These are phyloP conservation scores for Gonium pectorale DNA, from an alignment of 139 green algal genomes.

Conservation along the genomic window DNA sequence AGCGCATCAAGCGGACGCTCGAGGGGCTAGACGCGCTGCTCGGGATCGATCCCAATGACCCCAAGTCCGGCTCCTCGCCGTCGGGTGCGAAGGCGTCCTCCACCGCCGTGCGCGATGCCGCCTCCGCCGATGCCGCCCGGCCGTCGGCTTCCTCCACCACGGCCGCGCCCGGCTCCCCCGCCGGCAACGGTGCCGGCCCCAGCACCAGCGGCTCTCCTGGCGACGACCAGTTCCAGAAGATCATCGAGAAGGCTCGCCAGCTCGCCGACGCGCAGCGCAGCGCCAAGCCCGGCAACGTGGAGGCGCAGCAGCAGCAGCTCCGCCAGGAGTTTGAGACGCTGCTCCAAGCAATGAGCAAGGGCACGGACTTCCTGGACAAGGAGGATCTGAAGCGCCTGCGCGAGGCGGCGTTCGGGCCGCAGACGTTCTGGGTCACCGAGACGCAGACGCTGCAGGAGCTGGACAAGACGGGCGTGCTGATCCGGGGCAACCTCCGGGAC, in stretches of 20 bases:
- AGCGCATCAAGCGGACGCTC: conserved; percentile 74
- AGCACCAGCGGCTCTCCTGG: conserved; percentile 25
- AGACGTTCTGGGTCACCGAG: conserved; percentile 89
- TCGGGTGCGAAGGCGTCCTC: conserved; percentile 10
- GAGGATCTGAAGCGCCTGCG: conserved; percentile 75
- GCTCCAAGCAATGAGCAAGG: conserved; percentile 49
- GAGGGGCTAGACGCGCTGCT: conserved; percentile 83
- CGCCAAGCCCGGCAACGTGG: conserved; percentile 26
- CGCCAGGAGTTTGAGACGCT: conserved; percentile 81
- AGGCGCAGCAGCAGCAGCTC: conserved; percentile 61
- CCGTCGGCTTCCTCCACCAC: too few relatives aligned
- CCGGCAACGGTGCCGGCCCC: not conserved
- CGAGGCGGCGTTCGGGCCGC: conserved; percentile 81
- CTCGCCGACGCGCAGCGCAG: conserved; percentile 38
- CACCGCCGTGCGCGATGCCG: conserved; percentile 1
- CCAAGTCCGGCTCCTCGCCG: conserved; percentile 11
- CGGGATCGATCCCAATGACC: conserved; percentile 77
- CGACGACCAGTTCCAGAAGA: conserved; percentile 56
- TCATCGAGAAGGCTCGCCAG: conserved; percentile 58
- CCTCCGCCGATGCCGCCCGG: not conserved
- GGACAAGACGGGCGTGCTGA: conserved; percentile 63
- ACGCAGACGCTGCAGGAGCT: conserved; percentile 54
- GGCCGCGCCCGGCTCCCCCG: not conserved
- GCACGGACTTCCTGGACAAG: conserved; percentile 46
- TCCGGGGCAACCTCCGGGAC: conserved; percentile 89